These are phyloP conservation scores for Leucoagaricus sp. DNA, from an alignment of 1,284 basidiomycete genomes.

Conservation along the genomic window DNA sequence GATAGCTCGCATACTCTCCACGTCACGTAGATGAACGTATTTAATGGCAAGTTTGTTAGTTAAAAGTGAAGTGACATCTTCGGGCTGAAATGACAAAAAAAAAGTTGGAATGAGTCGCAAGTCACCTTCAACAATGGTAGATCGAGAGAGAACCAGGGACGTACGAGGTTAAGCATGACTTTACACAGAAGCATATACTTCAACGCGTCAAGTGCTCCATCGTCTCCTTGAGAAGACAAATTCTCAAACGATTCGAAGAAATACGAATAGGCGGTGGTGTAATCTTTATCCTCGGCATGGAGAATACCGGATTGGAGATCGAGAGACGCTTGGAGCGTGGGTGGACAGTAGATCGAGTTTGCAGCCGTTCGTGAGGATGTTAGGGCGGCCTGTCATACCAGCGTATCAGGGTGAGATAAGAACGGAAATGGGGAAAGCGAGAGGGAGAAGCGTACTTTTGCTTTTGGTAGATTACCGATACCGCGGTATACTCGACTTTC, in stretches of 20 bases:
- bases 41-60: constrained; percentile 87
- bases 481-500: constrained; percentile 92
- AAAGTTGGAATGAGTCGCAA: not conserved
- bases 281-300: constrained; percentile 98
- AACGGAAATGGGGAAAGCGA: not conserved
- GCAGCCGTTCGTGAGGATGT: constrained; percentile 94
- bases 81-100: constrained; percentile 60
- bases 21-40: constrained; percentile 81
- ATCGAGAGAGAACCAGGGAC: constrained; percentile 27
- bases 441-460: constrained; percentile 63
- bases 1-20: constrained; percentile 95
- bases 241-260: constrained; percentile 97
- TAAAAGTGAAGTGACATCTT: constrained; percentile 88
- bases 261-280: constrained; percentile 96
- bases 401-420: no score
- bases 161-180: constrained; percentile 93
- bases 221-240: constrained; percentile 71
- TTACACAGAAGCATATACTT: constrained; percentile 99
- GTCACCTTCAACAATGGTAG: not conserved
- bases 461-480: constrained; percentile 89
- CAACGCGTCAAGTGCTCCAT: constrained; percentile 77
- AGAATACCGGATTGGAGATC: constrained; percentile 91
- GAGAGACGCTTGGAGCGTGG: constrained; percentile 86
- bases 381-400: constrained; percentile 68
- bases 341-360: constrained; percentile 98